Evolutionary conservation across 1,284 basidiomycete genomes (phyloP), one percentile per base, ranked within the genome.

Genomic region (Rhodotorula sp.): DNA sequence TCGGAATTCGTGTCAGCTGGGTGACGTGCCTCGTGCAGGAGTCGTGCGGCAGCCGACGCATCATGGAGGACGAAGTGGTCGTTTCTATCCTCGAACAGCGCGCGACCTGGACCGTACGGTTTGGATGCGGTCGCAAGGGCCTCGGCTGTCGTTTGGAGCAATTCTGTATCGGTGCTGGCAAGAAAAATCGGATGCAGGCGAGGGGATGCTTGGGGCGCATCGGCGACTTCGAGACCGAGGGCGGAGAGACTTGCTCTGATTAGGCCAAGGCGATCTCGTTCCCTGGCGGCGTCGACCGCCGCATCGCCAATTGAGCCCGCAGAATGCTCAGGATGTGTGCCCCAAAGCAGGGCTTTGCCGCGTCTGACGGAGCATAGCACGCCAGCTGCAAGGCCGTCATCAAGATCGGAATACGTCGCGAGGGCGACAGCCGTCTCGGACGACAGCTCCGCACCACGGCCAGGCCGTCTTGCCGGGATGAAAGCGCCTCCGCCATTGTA

Each of bases 11-110:
- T 56, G 53, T 11, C 47, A 31, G 24, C 22, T 26, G 50, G 60
- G 18, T 75, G 64, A 68, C 73, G 68, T 50, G 59, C 47, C 22
- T 52, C 46, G 13, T 53, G 57, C 0, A 67, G 47, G 9, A 66
- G 60, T 15, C 52, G 30, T n/a, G 58, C 9, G 22, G 61, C 67
- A 31, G 30, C 66, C n/a, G 56, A 69, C 57, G 81, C 79, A 26
- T 78, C 75, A 60, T 85, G 84, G 72, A 89, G 88, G 50, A 83
- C 80, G 77, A 95, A 88, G 13, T 84, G 86, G 78, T 95, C 91
- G 70, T 74, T 58, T 2, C 70, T 65, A 50, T 72, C 70, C 16
- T 24, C 51, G 40, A 75, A 30, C 26, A 46, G 57, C 16, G 44
- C 59, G 9, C 59, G 58, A 2, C 58, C 51, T 0, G 51, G 26